Evolutionary conservation across 306 rosid genomes (phyloP), one percentile per base, ranked within the genome.

Genomic region (Quercus glauca): DNA sequence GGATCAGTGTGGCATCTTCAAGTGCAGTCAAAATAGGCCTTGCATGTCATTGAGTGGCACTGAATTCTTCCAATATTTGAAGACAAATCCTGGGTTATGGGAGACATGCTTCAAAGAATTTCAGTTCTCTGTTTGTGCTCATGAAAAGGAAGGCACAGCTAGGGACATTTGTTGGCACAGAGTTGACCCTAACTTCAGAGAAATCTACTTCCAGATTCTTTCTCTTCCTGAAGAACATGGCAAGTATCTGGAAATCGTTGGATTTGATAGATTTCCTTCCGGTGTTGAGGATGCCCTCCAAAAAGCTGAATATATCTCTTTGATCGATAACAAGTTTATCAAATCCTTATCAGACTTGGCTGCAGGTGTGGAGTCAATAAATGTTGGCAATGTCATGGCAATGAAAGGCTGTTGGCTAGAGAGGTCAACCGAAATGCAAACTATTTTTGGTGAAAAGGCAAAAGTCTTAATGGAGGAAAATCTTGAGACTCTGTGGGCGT

Each of bases 341-440:
- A n/a, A 10, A 43, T 23, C 56, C 63, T 75, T 86, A 69, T 82
- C 83, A 33, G 51, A 76, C 6, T 43, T 82, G 35, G 78, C 25
- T 33, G 51, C 3, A 0, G 26, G 43, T 28, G 10, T 61, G n/a
- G 14, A 14, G 69, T 19, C 18, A 28, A 5, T 13, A 3, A 13
- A 75, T 11, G 53, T 5, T 7, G 19, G 37, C 6, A 69, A 55
- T 52, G 63, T 53, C 2, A 61, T 10, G 45, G 52, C 5, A 45
- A 20, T 86, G 74, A 83, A 73, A 83, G 78, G 86, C 7, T 86
- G 86, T 28, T 73, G 78, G 86, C 31, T 86, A 57, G 70, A 77
- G 80, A 76, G 67, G 37, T 82, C 86, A 23, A 14, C 76, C 4
- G 13, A 69, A 33, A 55, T 86, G 29, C 10, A 74, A 37, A 51